Evolutionary conservation across 345 rosid genomes (phyloP).

Genomic region (Salix exigua): DNA sequence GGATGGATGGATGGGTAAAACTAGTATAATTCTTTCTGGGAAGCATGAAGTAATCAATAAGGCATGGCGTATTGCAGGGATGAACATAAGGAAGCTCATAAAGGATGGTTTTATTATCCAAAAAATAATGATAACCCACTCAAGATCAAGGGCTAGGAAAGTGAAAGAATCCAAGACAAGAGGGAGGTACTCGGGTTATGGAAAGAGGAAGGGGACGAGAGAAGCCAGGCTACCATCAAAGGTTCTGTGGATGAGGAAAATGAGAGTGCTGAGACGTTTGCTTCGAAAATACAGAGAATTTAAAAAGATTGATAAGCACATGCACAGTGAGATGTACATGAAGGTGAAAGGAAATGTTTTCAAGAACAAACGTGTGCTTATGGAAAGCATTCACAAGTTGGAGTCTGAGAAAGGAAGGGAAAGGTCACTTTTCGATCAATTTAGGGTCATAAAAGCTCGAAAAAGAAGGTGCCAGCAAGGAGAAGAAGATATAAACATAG

Average conservation of each 20-base stretch:
- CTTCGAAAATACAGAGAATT: constrained; percentile 81
- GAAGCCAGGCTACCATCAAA: constrained; percentile 96
- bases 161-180: constrained; percentile 83
- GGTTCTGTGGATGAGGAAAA: constrained; percentile 89
- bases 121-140: constrained; percentile 92
- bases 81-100: constrained; percentile 47
- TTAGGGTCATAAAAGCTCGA: constrained; percentile 75
- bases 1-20: too few relatives aligned
- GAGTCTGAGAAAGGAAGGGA: constrained; percentile 84
- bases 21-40: too few relatives aligned
- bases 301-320: constrained; percentile 92
- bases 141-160: constrained; percentile 77
- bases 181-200: constrained; percentile 95
- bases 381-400: constrained; percentile 92
- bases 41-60: too few relatives aligned
- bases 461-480: too few relatives aligned
- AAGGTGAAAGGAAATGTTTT: constrained; percentile 88
- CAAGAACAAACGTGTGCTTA: constrained; percentile 90
- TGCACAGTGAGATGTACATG: constrained; percentile 99
- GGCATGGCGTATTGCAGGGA: constrained; percentile 31
- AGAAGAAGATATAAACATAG: too few relatives aligned
- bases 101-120: constrained; percentile 85
- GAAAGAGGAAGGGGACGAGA: constrained; percentile 92
- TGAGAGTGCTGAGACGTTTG: constrained; percentile 87
- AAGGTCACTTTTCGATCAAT: constrained; percentile 82